Evolutionary conservation across 106 monocot genomes (phyloP).

Genomic region (Allium fistulosum): DNA sequence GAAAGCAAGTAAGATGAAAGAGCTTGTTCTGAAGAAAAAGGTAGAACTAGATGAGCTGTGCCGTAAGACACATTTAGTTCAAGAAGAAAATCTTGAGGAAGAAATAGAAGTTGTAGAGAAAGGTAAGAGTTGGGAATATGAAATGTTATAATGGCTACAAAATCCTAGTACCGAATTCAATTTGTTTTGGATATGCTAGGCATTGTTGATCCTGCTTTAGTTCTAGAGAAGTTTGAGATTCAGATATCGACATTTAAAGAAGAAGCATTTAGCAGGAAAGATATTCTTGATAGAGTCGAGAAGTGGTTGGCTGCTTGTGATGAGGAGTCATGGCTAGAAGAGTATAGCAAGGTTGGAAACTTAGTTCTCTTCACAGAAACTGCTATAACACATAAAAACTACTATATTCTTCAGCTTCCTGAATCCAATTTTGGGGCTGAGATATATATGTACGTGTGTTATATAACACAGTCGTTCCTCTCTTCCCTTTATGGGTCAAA

Average conservation of each 20-base stretch:
- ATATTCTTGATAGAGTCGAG: slow-evolving; percentile 68
- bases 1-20: slow-evolving; percentile 72
- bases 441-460: too few relatives aligned
- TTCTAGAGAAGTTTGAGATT: slow-evolving; percentile 55
- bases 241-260: slow-evolving; percentile 58
- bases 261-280: slow-evolving; percentile 72
- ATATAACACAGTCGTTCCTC: too few relatives aligned
- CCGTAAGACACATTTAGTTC: slow-evolving; percentile 33
- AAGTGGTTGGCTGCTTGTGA: slow-evolving; percentile 66
- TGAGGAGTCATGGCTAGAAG: slow-evolving; percentile 77
- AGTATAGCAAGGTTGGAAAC: slow-evolving; percentile 72
- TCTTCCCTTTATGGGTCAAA: too few relatives aligned
- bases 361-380: neutral
- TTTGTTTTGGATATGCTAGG: slow-evolving; percentile 9
- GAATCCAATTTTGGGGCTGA: too few relatives aligned
- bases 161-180: too few relatives aligned
- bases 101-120: slow-evolving; percentile 29
- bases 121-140: slow-evolving; percentile 16
- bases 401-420: too few relatives aligned
- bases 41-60: slow-evolving; percentile 43
- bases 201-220: slow-evolving; percentile 34
- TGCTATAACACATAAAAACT: neutral
- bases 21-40: slow-evolving; percentile 56
- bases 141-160: too few relatives aligned
- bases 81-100: slow-evolving; percentile 12